Evolutionary conservation across 1,139 yeast species (phyloP).

Genomic region (Diutina sp.): DNA sequence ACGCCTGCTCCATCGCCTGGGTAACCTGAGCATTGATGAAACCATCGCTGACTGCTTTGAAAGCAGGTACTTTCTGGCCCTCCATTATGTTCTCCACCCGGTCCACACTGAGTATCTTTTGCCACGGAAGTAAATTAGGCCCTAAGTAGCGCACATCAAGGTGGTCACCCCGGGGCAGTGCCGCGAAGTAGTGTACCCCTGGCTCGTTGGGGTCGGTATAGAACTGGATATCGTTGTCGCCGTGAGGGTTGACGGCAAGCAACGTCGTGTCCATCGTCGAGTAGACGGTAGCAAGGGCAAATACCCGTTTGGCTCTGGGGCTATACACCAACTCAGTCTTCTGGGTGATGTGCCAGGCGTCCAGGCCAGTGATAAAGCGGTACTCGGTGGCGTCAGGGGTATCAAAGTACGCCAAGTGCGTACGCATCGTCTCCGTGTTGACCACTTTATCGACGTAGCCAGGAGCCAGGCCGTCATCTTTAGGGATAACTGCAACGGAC

Average conservation of each 20-base stretch:
- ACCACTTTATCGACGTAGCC: slow-evolving; percentile 70
- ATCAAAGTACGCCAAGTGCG: slow-evolving; percentile 57
- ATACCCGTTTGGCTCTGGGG: slow-evolving; percentile 35
- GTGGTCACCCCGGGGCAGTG: not conserved
- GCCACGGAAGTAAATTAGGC: slow-evolving; percentile 50
- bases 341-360: slow-evolving; percentile 18
- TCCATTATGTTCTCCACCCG: not conserved
- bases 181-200: not conserved
- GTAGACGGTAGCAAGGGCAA: slow-evolving; percentile 9
- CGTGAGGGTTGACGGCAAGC: not conserved
- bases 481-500: slow-evolving; percentile 18
- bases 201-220: not conserved
- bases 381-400: slow-evolving; percentile 32
- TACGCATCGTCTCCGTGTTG: slow-evolving; percentile 37
- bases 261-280: not conserved
- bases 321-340: slow-evolving; percentile 24
- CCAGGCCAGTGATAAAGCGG: slow-evolving; percentile 28
- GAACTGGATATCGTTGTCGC: not conserved
- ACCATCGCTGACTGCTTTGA: not conserved
- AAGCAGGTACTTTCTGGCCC: not conserved
- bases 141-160: slow-evolving; percentile 45
- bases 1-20: not conserved
- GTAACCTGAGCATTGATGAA: not conserved
- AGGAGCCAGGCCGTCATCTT: slow-evolving; percentile 14
- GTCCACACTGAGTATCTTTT: slow-evolving; percentile 27